A percentile compares a stretch with the other conserved stretches of the same genome.
Evolutionary conservation across 2,329 filamentous ascomycete genomes (phyloP).

Genomic region (Hymenoscyphus repandus): DNA sequence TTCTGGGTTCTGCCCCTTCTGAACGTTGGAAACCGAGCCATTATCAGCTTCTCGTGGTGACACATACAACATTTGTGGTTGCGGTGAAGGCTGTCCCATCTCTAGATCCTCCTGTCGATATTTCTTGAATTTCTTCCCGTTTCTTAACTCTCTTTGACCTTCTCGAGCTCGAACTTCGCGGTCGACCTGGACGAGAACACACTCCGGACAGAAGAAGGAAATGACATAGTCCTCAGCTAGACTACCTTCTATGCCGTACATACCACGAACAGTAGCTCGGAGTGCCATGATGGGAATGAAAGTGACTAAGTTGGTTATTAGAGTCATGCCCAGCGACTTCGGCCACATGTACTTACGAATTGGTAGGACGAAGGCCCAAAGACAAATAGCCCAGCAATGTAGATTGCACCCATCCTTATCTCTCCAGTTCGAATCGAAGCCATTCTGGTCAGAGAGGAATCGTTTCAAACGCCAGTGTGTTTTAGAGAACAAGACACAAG

Average conservation of each 20-base stretch:
- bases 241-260: slow-evolving; percentile 39
- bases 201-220: slow-evolving; percentile 37
- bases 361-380: background rate
- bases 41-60: background rate
- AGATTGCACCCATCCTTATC: slow-evolving; percentile 33
- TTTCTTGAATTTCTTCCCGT: slow-evolving; percentile 3
- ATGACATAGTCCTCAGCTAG: slow-evolving; percentile 32
- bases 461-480: slow-evolving; percentile 38
- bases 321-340: background rate
- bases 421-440: slow-evolving; percentile 35
- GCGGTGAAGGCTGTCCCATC: slow-evolving; percentile 1
- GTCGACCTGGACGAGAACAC: slow-evolving; percentile 39
- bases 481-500: slow-evolving; percentile 39
- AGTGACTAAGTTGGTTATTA: background rate
- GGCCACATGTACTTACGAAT: background rate
- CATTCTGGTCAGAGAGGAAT: slow-evolving; percentile 34
- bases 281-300: slow-evolving; percentile 22
- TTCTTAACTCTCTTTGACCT: slow-evolving; percentile 22
- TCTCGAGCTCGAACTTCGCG: slow-evolving; percentile 39
- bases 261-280: slow-evolving; percentile 34
- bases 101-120: background rate
- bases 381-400: slow-evolving; percentile 32
- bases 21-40: too few species aligned
- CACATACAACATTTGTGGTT: slow-evolving; percentile 1
- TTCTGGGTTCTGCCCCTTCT: too few species aligned